These are phyloP conservation scores for Teratosphaeria epicoccoides DNA, from an alignment of 2,329 filamentous ascomycete species.

Conservation along the genomic window DNA sequence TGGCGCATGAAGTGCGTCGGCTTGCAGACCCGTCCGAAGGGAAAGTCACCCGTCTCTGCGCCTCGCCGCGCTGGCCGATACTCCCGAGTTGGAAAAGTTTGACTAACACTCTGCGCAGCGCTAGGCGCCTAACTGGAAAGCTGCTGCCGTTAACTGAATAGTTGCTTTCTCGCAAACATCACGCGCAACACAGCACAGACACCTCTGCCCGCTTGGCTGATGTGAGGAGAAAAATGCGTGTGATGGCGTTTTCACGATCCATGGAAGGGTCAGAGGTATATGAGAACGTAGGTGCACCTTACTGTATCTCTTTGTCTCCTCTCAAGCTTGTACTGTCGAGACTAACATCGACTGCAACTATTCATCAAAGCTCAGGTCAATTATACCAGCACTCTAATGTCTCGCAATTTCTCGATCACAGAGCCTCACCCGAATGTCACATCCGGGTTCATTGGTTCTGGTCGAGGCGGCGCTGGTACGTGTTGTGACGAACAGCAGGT, in stretches of 20 bases:
- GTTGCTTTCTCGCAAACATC: not conserved
- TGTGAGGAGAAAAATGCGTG: conserved; percentile 1
- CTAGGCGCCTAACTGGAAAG: not conserved
- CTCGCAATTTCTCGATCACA: conserved; percentile 42
- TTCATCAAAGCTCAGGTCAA: not conserved
- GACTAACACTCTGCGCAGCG: not conserved
- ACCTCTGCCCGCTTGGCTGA: not conserved
- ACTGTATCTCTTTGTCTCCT: not conserved
- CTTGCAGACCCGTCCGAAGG: not conserved
- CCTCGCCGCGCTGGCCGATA: not conserved
- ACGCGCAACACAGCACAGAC: not conserved
- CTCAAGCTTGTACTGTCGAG: too few relatives aligned
- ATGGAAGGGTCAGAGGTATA: not conserved
- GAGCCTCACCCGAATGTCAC: conserved; percentile 51
- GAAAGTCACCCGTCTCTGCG: not conserved
- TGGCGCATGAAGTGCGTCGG: not conserved
- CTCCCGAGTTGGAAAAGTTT: not conserved
- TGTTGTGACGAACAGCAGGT: too few relatives aligned
- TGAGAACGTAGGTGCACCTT: not conserved
- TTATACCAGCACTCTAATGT: conserved; percentile 15
- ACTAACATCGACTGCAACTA: too few relatives aligned
- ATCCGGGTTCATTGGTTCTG: conserved; percentile 39
- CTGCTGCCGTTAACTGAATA: conserved; percentile 11
- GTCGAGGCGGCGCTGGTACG: conserved; percentile 49
- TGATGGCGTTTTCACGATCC: conserved; percentile 1